A percentile compares a stretch with the other conserved stretches of the same genome.
Evolutionary conservation across 192 early-diverging fungal genomes (phyloP).

Genomic region (Rhizophagus clarus): DNA sequence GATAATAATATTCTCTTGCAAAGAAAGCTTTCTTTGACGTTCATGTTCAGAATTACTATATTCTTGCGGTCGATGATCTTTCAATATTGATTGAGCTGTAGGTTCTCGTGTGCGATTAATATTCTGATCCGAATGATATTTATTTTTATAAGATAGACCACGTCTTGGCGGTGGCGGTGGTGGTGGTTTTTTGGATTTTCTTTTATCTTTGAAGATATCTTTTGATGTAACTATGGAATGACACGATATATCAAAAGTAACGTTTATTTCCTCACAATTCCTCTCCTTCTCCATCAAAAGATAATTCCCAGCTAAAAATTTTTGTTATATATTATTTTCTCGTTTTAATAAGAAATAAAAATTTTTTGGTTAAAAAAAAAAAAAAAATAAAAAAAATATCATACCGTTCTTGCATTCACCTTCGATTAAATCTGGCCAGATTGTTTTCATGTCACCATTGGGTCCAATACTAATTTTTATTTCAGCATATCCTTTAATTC

Average conservation of each 20-base stretch:
- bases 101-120: no score
- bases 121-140: no score
- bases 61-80: no score
- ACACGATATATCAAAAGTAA: background rate
- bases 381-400: background rate
- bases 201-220: background rate
- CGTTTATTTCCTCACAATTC: background rate
- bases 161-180: no score
- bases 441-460: background rate
- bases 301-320: background rate
- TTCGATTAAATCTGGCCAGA: background rate
- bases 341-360: background rate
- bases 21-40: no score
- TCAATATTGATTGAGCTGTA: no score
- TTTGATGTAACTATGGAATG: background rate
- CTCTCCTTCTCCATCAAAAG: background rate
- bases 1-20: no score
- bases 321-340: background rate
- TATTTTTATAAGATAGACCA: no score
- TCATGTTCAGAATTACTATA: no score
- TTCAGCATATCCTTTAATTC: background rate
- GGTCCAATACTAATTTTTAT: background rate
- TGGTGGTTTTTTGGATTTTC: background rate
- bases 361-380: no score
- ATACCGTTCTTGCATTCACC: background rate